Percentiles rank a stretch among this genome's conserved stretches.
phyloP scores from a whole-genome alignment of 2,329 filamentous ascomycete species.

The Xylariaceae sp. region DNA sequence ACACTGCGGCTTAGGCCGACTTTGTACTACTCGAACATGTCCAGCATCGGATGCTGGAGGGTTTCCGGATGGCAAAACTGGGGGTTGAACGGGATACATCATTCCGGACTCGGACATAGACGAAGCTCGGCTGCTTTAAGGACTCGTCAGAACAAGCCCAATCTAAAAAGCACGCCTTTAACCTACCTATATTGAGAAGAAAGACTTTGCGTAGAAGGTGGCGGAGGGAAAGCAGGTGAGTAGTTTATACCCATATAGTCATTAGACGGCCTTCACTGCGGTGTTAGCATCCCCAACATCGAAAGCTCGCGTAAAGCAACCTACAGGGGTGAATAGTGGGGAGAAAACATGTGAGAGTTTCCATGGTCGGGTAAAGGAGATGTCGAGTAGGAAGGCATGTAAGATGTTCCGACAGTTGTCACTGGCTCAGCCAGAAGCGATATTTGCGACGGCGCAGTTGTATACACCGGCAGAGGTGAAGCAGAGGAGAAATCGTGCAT shows the following conservation, averaged over 20 bases:
- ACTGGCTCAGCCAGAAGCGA: constrained; percentile 58
- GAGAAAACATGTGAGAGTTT: constrained; percentile 38
- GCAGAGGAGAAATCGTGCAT: constrained; percentile 50
- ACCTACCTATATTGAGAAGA: constrained; percentile 50
- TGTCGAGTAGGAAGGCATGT: constrained; percentile 56
- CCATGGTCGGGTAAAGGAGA: constrained; percentile 52
- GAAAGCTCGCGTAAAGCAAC: constrained; percentile 19
- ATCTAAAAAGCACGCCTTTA: neutral
- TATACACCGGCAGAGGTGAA: constrained; percentile 56
- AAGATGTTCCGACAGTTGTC: constrained; percentile 50
- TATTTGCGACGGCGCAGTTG: constrained; percentile 56
- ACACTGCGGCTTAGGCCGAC: constrained; percentile 90
- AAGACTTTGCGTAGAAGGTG: constrained; percentile 38
- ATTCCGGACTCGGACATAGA: constrained; percentile 50
- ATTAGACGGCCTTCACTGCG: constrained; percentile 30
- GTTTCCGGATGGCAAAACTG: constrained; percentile 44
- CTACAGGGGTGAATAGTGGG: constrained; percentile 39
- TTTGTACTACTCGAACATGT: constrained; percentile 73
- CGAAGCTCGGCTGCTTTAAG: constrained; percentile 45
- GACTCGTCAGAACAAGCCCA: constrained; percentile 3
- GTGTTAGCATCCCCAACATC: constrained; percentile 32
- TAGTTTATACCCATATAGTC: constrained; percentile 56
- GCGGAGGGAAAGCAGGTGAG: constrained; percentile 42
- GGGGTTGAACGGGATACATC: constrained; percentile 51
- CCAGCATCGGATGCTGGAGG: constrained; percentile 46